These are phyloP conservation scores for Cymbidium sinense DNA, from an alignment of 106 monocot genomes.

Conservation along the genomic window DNA sequence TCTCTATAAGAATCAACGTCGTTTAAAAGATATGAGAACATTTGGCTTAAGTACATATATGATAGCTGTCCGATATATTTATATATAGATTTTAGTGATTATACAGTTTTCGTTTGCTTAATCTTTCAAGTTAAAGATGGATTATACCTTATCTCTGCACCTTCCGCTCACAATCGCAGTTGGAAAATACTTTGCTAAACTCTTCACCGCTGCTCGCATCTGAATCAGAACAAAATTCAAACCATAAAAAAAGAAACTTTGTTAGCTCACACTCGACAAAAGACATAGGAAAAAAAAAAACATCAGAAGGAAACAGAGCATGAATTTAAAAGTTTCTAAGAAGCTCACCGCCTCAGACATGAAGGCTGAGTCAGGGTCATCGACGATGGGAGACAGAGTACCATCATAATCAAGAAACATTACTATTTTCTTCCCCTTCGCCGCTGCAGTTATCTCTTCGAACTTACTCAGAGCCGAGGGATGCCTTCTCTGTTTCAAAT, in stretches of 20 bases:
- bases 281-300: background rate
- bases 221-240: slow-evolving; percentile 5
- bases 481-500: slow-evolving; percentile 8
- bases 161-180: slow-evolving; percentile 23
- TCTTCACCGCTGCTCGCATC: slow-evolving; percentile 15
- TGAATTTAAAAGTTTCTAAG: background rate
- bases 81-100: no score
- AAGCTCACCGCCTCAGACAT: slow-evolving; percentile 17
- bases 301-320: background rate
- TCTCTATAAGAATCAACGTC: no score
- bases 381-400: slow-evolving; percentile 25
- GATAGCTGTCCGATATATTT: no score
- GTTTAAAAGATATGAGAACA: no score
- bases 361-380: slow-evolving; percentile 18
- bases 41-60: no score
- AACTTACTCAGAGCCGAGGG: slow-evolving; percentile 19
- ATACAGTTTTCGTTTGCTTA: no score
- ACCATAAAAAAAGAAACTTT: background rate
- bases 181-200: slow-evolving; percentile 16
- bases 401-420: slow-evolving; percentile 29
- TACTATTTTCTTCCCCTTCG: slow-evolving; percentile 23
- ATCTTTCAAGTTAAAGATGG: no score
- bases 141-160: slow-evolving; percentile 12
- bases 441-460: slow-evolving; percentile 1
- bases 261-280: background rate